Conservation (phyloP, 192 early-diverging fungal genomes). For the Umbelopsis sp. region DNA sequence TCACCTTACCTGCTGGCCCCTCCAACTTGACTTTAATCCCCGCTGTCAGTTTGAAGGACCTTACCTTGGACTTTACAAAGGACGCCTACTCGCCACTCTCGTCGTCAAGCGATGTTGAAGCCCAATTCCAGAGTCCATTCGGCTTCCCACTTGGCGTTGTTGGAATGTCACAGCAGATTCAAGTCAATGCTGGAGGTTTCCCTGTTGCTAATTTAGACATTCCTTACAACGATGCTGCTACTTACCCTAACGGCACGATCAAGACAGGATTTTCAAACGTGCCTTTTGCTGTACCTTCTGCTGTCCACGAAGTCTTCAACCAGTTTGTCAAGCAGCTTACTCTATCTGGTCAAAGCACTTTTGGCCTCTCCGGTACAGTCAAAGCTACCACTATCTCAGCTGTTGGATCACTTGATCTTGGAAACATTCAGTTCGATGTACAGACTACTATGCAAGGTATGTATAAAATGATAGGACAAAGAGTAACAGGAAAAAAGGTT, state of each 20-base stretch:
- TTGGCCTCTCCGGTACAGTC: slow-evolving; percentile 33
- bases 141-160: slow-evolving; percentile 38
- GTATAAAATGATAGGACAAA: not conserved
- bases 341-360: slow-evolving; percentile 8
- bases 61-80: slow-evolving; percentile 50
- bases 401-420: slow-evolving; percentile 43
- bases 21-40: slow-evolving; percentile 40
- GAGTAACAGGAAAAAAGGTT: not conserved
- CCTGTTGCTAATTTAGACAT: slow-evolving; percentile 31
- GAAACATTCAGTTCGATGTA: slow-evolving; percentile 42
- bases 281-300: slow-evolving; percentile 29
- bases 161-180: slow-evolving; percentile 31
- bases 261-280: slow-evolving; percentile 28
- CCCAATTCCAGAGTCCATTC: slow-evolving; percentile 40
- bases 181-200: slow-evolving; percentile 23
- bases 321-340: slow-evolving; percentile 34
- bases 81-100: slow-evolving; percentile 46
- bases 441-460: slow-evolving; percentile 37
- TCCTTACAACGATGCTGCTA: slow-evolving; percentile 29
- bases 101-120: slow-evolving; percentile 42
- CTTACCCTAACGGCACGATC: slow-evolving; percentile 20
- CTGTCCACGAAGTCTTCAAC: slow-evolving; percentile 24
- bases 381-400: slow-evolving; percentile 31
- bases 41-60: slow-evolving; percentile 39
- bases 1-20: slow-evolving; percentile 37